Evolutionary conservation across 768 basidiomycete species (phyloP).

Genomic region (Phanerodontia chrysosporium): DNA sequence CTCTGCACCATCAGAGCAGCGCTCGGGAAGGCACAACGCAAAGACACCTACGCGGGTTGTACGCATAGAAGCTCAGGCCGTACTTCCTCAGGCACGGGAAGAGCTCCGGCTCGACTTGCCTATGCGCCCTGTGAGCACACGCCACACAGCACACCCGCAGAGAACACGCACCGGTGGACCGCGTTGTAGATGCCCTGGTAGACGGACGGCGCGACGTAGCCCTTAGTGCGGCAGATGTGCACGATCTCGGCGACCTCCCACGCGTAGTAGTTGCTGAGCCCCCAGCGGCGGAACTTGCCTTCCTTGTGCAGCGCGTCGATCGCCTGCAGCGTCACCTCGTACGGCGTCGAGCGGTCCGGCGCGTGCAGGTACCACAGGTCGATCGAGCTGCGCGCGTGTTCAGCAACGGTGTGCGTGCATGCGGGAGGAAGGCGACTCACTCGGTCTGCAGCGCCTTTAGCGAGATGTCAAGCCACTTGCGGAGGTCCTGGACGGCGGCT

Average conservation of each 20-base stretch:
- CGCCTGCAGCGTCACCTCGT: conserved; percentile 42
- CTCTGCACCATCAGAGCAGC: background rate
- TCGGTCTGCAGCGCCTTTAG: conserved; percentile 45
- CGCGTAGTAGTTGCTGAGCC: conserved; percentile 40
- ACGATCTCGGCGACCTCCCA: conserved; percentile 47
- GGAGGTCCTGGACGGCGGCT: background rate
- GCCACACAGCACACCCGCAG: background rate
- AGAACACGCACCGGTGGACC: conserved; percentile 25
- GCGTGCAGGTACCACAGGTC: conserved; percentile 49
- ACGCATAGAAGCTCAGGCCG: conserved; percentile 37
- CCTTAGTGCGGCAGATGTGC: conserved; percentile 35
- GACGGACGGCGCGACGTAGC: conserved; percentile 44
- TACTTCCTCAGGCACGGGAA: conserved; percentile 41
- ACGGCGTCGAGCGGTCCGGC: conserved; percentile 40
- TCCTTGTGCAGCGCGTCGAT: conserved; percentile 47
- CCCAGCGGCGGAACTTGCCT: conserved; percentile 47
- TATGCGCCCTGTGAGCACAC: conserved; percentile 1
- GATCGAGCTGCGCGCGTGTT: conserved; percentile 20
- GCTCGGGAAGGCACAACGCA: background rate
- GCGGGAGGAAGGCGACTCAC: conserved; percentile 22
- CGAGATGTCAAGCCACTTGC: conserved; percentile 23
- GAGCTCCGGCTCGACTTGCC: conserved; percentile 35
- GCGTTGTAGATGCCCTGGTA: conserved; percentile 48
- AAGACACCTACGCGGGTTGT: conserved; percentile 35
- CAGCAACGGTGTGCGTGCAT: conserved; percentile 8